These are phyloP conservation scores for Candida ipomoeae DNA, from an alignment of 805 yeast genomes.

Conservation along the genomic window DNA sequence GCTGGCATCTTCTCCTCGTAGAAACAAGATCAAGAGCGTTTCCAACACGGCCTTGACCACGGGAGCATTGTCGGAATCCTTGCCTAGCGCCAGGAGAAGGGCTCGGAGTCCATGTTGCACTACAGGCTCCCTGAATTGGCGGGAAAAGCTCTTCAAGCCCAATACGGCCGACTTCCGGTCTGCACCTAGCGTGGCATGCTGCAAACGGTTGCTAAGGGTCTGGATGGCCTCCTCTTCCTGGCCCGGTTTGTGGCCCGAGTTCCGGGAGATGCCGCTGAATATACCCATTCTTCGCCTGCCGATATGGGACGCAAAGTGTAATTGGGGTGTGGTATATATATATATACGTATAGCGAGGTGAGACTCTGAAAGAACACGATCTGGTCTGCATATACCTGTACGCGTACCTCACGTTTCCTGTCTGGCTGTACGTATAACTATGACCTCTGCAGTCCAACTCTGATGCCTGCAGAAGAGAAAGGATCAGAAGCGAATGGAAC, in stretches of 20 bases:
- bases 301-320: neutral
- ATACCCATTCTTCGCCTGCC: conserved; percentile 26
- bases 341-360: neutral
- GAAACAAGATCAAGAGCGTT: conserved; percentile 75
- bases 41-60: conserved; percentile 79
- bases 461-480: too few species aligned
- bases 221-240: conserved; percentile 80
- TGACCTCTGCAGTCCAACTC: neutral
- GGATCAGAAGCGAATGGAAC: too few species aligned
- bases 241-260: conserved; percentile 31
- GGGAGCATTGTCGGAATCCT: conserved; percentile 66
- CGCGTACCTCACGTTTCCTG: neutral
- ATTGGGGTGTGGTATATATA: neutral
- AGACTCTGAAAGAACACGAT: neutral
- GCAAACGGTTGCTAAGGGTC: conserved; percentile 80
- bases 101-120: conserved; percentile 83
- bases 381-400: neutral
- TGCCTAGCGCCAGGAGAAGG: conserved; percentile 57
- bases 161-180: conserved; percentile 91
- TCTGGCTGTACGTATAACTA: neutral
- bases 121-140: conserved; percentile 86
- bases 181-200: conserved; percentile 72
- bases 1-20: conserved; percentile 58
- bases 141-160: conserved; percentile 80
- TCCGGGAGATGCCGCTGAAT: conserved; percentile 33